Evolutionary conservation across 441 rosid genomes (phyloP).

Genomic region (Eugenia klotzschiana): DNA sequence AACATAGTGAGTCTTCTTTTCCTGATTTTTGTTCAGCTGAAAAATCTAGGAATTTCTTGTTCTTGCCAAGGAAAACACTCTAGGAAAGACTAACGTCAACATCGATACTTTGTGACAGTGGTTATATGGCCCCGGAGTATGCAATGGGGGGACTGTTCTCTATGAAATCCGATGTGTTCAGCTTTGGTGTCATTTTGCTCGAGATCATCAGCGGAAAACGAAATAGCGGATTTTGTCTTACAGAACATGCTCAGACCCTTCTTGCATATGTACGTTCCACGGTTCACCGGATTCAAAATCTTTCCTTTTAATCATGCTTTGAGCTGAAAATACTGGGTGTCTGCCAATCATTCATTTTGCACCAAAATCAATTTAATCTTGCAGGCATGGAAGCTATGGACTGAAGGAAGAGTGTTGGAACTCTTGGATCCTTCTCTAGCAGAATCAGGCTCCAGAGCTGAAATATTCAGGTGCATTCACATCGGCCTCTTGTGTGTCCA

Average conservation of each 20-base stretch:
- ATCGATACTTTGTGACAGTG: slow-evolving; percentile 5
- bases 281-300: not conserved
- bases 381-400: not conserved
- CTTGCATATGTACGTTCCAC: not conserved
- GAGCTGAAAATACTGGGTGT: not conserved
- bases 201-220: slow-evolving; percentile 26
- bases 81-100: not conserved
- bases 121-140: slow-evolving; percentile 25
- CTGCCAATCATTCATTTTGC: not conserved
- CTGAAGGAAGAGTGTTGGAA: too few species aligned
- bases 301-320: not conserved
- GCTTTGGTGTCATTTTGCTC: slow-evolving; percentile 29
- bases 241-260: slow-evolving; percentile 1
- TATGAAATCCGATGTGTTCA: slow-evolving; percentile 27
- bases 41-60: not conserved
- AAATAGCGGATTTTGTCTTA: slow-evolving; percentile 11
- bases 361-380: not conserved
- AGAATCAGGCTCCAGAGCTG: too few species aligned
- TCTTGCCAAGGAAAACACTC: not conserved
- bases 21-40: not conserved
- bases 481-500: slow-evolving; percentile 32
- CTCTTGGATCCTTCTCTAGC: too few species aligned
- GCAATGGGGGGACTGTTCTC: slow-evolving; percentile 27
- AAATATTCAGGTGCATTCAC: too few species aligned
- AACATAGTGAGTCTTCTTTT: slow-evolving; percentile 8